These are phyloP conservation scores for Alternaria hordeiaustralica DNA, from an alignment of 2,329 filamentous ascomycete genomes.

Conservation along the genomic window DNA sequence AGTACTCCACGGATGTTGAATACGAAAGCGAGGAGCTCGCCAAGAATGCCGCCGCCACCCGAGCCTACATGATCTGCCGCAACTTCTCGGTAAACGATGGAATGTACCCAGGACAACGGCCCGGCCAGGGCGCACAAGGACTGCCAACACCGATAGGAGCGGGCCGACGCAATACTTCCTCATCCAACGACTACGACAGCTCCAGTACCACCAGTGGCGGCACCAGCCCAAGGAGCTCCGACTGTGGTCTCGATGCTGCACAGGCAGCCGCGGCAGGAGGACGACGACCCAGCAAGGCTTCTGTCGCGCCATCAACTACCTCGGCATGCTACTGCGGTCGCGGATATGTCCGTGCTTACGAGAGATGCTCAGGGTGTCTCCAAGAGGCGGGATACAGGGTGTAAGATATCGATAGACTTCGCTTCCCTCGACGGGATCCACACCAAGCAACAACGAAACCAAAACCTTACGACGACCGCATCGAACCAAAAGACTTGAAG, in stretches of 20 bases:
- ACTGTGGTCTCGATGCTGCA: slow-evolving; percentile 51
- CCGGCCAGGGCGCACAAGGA: slow-evolving; percentile 65
- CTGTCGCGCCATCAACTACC: slow-evolving; percentile 31
- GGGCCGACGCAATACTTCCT: slow-evolving; percentile 59
- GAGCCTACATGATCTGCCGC: slow-evolving; percentile 95
- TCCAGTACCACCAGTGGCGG: slow-evolving; percentile 61
- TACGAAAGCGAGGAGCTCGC: slow-evolving; percentile 84
- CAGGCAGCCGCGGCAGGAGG: slow-evolving; percentile 24
- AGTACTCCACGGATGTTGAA: slow-evolving; percentile 89
- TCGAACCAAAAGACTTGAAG: slow-evolving; percentile 40
- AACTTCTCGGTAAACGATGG: slow-evolving; percentile 98
- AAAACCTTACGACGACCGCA: not conserved
- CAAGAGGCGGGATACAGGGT: slow-evolving; percentile 50
- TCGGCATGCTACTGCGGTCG: slow-evolving; percentile 47
- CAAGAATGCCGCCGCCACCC: slow-evolving; percentile 92
- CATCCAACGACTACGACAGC: slow-evolving; percentile 58
- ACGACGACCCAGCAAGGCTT: slow-evolving; percentile 46
- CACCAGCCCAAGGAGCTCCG: slow-evolving; percentile 60
- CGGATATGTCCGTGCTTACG: slow-evolving; percentile 49
- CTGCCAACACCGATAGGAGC: slow-evolving; percentile 69
- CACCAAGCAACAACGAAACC: slow-evolving; percentile 16
- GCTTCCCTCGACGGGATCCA: not conserved
- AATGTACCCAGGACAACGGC: slow-evolving; percentile 71
- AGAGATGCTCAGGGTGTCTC: slow-evolving; percentile 52
- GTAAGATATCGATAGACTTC: slow-evolving; percentile 2